Evolutionary conservation across 2,329 filamentous ascomycete genomes (phyloP), one percentile per base, ranked within the genome.

Genomic region (Tolypocladium capitatum): DNA sequence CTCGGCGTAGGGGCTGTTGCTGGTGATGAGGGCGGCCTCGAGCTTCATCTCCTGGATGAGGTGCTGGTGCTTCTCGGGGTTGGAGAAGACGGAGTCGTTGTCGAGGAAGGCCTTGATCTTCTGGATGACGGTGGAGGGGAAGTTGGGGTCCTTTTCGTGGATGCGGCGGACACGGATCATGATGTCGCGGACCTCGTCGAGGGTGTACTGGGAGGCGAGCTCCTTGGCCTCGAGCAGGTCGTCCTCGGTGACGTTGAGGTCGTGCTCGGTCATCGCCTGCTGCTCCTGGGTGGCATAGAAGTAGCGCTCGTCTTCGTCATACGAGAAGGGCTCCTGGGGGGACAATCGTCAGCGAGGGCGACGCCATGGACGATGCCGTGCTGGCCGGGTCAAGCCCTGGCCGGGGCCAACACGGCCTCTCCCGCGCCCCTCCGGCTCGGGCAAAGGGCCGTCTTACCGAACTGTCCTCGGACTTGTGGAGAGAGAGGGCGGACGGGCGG

Each of bases 1-100:
- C 57, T 78, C 74, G 49, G 75, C 69, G 53, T 78, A 80, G 3
- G 76, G 76, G 42, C 73, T 76, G 57, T 76, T 73, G 54, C 73
- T 73, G 43, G 68, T 74, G 51, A 76, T 73, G 48, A 77, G 64
- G 3, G 73, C 73, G 1, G 72, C 71, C 58, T 77, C 72, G 21
- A 76, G 62, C 57, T 75, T 76, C 70, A 77, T 76, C 60, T 75
- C 71, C 46, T 69, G 64, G 43, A 76, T 73, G 21, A 75, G 56
- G 11, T 70, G 63, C 49, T 68, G 63, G 51, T 76, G 64, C 52
- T 71, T 68, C 36, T 73, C 68, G 18, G 71, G 72, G 28, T 69
- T 62, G 46, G 47, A 60, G 52, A 71, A 68, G 32, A 74, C 55
- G 38, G 68, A 63, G 5, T 72, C 65, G 49, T 74, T 71, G 14